Percentiles rank a stretch among this genome's conserved stretches.
phyloP scores from a whole-genome alignment of 129 eudicot genomes.

The Chrysanthemum seticuspe region DNA sequence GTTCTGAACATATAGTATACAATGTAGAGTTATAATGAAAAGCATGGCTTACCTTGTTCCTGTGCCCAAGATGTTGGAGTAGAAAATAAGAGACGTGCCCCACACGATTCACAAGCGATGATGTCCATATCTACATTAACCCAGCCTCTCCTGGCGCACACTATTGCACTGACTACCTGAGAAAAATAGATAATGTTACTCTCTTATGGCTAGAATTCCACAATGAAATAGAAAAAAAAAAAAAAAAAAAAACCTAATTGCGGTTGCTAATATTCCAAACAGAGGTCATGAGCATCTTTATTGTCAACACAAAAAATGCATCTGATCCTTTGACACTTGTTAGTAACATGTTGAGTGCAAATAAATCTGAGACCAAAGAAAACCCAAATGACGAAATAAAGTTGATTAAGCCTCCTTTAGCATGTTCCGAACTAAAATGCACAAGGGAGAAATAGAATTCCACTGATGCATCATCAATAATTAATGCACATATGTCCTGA shows the following conservation, averaged over 20 bases:
- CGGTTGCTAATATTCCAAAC: neutral
- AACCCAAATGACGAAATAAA: neutral
- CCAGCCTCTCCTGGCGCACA: slow-evolving; percentile 96
- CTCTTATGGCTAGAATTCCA: slow-evolving; percentile 3
- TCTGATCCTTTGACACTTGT: slow-evolving; percentile 3
- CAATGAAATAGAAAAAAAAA: slow-evolving; percentile 11
- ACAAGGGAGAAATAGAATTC: neutral
- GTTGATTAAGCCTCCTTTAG: slow-evolving; percentile 9
- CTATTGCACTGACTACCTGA: slow-evolving; percentile 80
- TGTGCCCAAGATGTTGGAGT: slow-evolving; percentile 81
- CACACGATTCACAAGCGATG: slow-evolving; percentile 78
- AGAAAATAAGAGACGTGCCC: slow-evolving; percentile 87
- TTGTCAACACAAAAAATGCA: slow-evolving; percentile 1
- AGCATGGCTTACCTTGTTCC: slow-evolving; percentile 64
- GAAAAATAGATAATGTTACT: slow-evolving; percentile 25
- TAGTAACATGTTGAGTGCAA: slow-evolving; percentile 1
- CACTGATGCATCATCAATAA: neutral
- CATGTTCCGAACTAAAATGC: slow-evolving; percentile 8
- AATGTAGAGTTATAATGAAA: slow-evolving; percentile 19
- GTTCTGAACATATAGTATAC: neutral
- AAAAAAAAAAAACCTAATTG: neutral
- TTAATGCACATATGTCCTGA: neutral
- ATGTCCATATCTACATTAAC: slow-evolving; percentile 78
- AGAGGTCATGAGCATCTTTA: neutral
- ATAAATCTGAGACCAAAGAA: slow-evolving; percentile 10